Evolutionary conservation across 2,329 filamentous ascomycete genomes (phyloP), one percentile per base, ranked within the genome.

Genomic region (Davidsoniella australis): DNA sequence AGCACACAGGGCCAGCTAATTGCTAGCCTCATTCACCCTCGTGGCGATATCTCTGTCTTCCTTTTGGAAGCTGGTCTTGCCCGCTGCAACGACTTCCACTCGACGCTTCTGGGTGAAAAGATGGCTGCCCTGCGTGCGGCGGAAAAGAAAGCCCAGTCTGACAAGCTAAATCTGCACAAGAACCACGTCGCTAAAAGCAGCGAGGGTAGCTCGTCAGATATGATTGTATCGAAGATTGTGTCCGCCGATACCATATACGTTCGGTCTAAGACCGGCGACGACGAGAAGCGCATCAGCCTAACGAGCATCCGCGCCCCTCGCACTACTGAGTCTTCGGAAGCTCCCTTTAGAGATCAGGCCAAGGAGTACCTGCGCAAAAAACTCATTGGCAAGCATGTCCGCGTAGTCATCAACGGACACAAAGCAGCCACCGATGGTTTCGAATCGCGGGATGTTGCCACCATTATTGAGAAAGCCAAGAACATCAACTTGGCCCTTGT

Each of bases 341-440:
- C 85, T 39, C 86, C 87, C 0, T 98, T 89, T 70, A 76, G 79
- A 56, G 83, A 91, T 10, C 89, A 95, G 61, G 89, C 91, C 29
- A 98, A 98, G 70, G 91, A 98, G 62, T 96, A 89, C 61, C 64
- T 96, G 55, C 80, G 91, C 49, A 94, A 94, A 72, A 86, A 81
- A 63, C 65, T 95, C 29, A 98, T 98, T 59, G 91, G 88, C 54
- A 98, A 98, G 71, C 85, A 94, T 56, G 86, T 96, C 56, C 85
- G 82, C 63, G 78, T 95, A 50, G 82, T 76, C 48, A 78, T 94
- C 53, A 88, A 98, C 61, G 91, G 91, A 51, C 86, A 85, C 63
- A 88, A 91, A 66, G 82, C 89, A 41, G 87, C 86, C 2, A 82
- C 73, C 2, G 89, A 94, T 55, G 88, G 85, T 8, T 98, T 88